These are phyloP conservation scores for Populus hybrid DNA, from an alignment of 441 rosid genomes.

Conservation along the genomic window DNA sequence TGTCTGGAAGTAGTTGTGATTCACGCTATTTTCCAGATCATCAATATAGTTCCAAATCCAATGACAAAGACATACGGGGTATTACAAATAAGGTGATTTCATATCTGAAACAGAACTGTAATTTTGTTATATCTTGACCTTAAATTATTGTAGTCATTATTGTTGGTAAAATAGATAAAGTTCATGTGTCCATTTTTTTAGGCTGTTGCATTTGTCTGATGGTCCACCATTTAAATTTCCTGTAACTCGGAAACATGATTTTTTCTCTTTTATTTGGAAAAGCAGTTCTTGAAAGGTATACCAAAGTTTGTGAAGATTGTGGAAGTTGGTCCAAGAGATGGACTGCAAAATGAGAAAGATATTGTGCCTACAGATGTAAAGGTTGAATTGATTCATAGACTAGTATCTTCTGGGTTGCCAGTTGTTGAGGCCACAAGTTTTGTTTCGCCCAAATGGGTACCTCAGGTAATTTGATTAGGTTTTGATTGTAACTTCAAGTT, in stretches of 20 bases:
- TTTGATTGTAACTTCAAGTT: slow-evolving; percentile 1
- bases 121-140: slow-evolving; percentile 2
- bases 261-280: slow-evolving; percentile 15
- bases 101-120: not conserved
- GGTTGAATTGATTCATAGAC: slow-evolving; percentile 78
- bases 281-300: slow-evolving; percentile 59
- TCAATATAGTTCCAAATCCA: slow-evolving; percentile 41
- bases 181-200: not conserved
- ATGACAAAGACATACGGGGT: slow-evolving; percentile 30
- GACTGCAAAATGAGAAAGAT: slow-evolving; percentile 90
- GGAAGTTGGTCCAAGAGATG: slow-evolving; percentile 99
- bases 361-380: slow-evolving; percentile 71
- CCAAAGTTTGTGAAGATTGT: slow-evolving; percentile 95
- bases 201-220: slow-evolving; percentile 10
- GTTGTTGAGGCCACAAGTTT: slow-evolving; percentile 98
- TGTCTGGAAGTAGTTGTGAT: slow-evolving; percentile 38
- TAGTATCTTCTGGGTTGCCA: slow-evolving; percentile 71
- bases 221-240: not conserved
- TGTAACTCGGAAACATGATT: not conserved
- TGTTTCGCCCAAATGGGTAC: slow-evolving; percentile 99
- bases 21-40: slow-evolving; percentile 44
- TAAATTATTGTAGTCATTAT: not conserved
- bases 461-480: slow-evolving; percentile 56
- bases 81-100: slow-evolving; percentile 59
- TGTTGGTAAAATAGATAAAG: not conserved